Base-by-base conservation (phyloP, 371 early-diverging fungal species). In the Batkoa obscura region DNA sequence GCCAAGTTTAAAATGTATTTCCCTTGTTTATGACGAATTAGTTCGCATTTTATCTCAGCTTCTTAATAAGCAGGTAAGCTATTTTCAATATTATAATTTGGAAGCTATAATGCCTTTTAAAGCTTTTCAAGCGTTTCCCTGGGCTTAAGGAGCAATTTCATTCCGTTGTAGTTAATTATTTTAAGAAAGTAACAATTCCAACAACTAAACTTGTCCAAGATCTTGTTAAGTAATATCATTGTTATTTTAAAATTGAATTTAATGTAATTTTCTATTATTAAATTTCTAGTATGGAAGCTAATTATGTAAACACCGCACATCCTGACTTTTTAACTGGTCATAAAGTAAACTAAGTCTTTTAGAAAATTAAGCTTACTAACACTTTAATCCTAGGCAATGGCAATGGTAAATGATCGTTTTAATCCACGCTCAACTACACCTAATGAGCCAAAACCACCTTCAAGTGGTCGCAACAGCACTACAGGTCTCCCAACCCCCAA, bases 281-380 rank as follows among this genome's bases (percentile, higher is more conserved):
- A 23, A 23, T 23, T 23, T 23, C 23, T 64, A 82, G 81, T 35
- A 89, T 93, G 81, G 97, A 97, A 71, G 72, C 86, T 2, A 76
- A 80, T 66, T 99, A 99, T 68, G 86, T 99, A 69, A 98, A 96
- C 75, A 98, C 99, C 1, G 96, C 80, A 13, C 98, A 99, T 65
- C 98, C 98, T 4, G 98, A 99, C 67, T 99, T 99, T 65, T 72
- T 96, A 58, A 85, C 76, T 57, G 98, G 97, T 50, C 93, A 96
- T 73, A 84, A 82, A 66, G 53, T 50, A 50, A 13, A 6, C 36
- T 36, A 31, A 8, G 13, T 34, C 15, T 35, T 30, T 10, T 31
- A 0, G 32, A 36, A 34, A 35, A 4, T 15, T 41, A 41, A 41
- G n/a, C 10, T 48, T 48, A 12, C 6, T 23, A 23, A 23, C 23